A percentile compares a stretch with the other conserved stretches of the same genome.
Conservation (phyloP, 805 yeast genomes). For the Suhomyces sp. region DNA sequence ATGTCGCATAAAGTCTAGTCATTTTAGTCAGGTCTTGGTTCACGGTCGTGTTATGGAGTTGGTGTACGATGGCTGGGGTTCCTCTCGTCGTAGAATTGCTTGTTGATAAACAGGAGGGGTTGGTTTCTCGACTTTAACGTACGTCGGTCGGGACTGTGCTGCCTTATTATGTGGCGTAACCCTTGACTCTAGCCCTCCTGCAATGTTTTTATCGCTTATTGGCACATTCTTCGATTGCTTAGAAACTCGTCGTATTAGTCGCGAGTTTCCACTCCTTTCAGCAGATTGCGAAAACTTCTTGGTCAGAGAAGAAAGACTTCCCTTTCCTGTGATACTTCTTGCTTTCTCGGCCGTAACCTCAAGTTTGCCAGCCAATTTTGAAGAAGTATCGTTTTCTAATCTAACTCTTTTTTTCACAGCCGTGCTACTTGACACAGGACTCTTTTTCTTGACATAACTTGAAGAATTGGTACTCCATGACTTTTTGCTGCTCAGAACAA, state of each 20-base stretch:
- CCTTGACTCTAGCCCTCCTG: constrained; percentile 1
- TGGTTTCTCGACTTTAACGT: neutral
- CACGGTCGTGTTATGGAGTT: too few species aligned
- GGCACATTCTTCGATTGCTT: constrained; percentile 1
- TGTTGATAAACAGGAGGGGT: too few species aligned
- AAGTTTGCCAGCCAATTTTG: constrained; percentile 6
- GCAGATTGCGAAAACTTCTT: neutral
- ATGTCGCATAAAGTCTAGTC: too few species aligned
- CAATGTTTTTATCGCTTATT: too few species aligned
- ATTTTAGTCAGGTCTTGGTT: too few species aligned
- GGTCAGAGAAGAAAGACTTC: neutral
- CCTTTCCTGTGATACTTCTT: constrained; percentile 1
- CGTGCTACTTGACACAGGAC: neutral
- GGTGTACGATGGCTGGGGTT: constrained; percentile 7
- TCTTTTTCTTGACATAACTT: too few species aligned
- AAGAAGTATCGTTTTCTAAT: neutral
- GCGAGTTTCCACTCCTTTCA: constrained; percentile 1
- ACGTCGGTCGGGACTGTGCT: constrained; percentile 6
- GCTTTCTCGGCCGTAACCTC: constrained; percentile 7
- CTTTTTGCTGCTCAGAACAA: too few species aligned
- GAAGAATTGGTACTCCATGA: too few species aligned
- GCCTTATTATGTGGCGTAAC: neutral
- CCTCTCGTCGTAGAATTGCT: constrained; percentile 7
- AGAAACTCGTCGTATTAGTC: constrained; percentile 4
- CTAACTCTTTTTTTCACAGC: neutral